Base-by-base conservation (phyloP, 768 basidiomycete genomes). In the Guyanaporus albipodus region DNA sequence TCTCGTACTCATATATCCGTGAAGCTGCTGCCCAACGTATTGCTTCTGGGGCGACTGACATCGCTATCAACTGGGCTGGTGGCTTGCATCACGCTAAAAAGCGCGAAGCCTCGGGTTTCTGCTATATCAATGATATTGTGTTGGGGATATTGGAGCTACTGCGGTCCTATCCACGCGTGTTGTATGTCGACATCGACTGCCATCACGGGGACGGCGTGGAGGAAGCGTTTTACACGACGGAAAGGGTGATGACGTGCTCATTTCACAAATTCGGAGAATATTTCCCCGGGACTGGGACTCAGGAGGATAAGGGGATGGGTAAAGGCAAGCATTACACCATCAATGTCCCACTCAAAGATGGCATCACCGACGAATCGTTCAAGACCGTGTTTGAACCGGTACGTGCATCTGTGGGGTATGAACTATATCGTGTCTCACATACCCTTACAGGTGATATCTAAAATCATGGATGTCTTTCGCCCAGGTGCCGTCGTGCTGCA, bases 1-100 rank as follows among this genome's bases (percentile, higher is more conserved):
- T 26, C 19, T 41, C 18, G 9, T 29, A 14, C 21, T 46, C 19
- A 44, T 18, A 19, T n/a, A 17, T 42, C 28, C 14, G 18, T 48
- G n/a, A n/a, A 91, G 91, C 78, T 57, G 92, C 87, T 12, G 90
- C 94, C 0, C 79, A 89, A 53, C 74, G 85, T 18, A 75, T 98
- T 49, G 76, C 86, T 38, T 78, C 80, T 4, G 93, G 93, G 2
- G 74, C 85, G 1, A 76, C 92, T 3, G 86, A 89, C 56, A 80
- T 87, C 38, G 84, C 85, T 0, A 90, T 97, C 52, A 96, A 97
- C 69, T 97, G 94, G 96, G 92, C 96, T 1, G 96, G 96, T 8
- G 96, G 96, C 2, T 77, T 99, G 4, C 96, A 99, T 68, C 96
- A 99, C 66, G 96, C 96, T n/a, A 99, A 99, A 72, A 98, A 97